A percentile compares a stretch with the other conserved stretches of the same genome.
phyloP scores from a whole-genome alignment of 805 yeast genomes.

The Brettanomyces naardenensis region DNA sequence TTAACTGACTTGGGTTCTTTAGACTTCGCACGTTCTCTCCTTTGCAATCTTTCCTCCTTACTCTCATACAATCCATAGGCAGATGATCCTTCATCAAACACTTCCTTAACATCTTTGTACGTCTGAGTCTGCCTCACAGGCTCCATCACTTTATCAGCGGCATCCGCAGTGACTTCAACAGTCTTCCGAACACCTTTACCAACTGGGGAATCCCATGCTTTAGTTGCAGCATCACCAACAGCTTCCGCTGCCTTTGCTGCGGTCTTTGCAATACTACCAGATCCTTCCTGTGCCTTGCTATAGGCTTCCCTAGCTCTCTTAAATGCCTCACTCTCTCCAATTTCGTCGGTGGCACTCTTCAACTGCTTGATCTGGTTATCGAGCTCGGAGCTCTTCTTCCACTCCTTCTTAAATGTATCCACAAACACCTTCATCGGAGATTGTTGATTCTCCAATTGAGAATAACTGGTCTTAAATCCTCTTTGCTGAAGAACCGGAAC shows the following conservation, averaged over 20 bases:
- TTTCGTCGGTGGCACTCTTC: conserved; percentile 90
- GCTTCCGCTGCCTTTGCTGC: conserved; percentile 87
- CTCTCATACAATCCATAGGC: conserved; percentile 89
- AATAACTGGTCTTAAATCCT: background rate
- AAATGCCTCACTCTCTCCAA: conserved; percentile 91
- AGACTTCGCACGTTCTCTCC: conserved; percentile 57
- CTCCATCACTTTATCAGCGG: conserved; percentile 79
- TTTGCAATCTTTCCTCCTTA: conserved; percentile 69
- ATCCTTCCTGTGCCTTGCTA: conserved; percentile 68
- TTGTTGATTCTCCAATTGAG: conserved; percentile 14
- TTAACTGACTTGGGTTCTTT: conserved; percentile 59
- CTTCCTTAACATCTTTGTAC: conserved; percentile 82
- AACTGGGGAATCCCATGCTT: conserved; percentile 95
- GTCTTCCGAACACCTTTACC: conserved; percentile 84
- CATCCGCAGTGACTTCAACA: conserved; percentile 75
- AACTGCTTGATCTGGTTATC: conserved; percentile 90
- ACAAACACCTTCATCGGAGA: conserved; percentile 89
- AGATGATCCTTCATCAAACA: conserved; percentile 86
- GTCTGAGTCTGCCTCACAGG: conserved; percentile 89
- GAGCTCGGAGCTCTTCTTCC: conserved; percentile 83
- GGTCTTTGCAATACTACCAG: conserved; percentile 57
- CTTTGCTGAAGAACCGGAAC: no score
- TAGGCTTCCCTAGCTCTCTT: conserved; percentile 90
- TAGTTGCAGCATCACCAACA: conserved; percentile 80
- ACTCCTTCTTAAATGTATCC: conserved; percentile 85